phyloP scores from a whole-genome alignment of 2,329 filamentous ascomycete genomes.

The Talaromyces funiculosus region DNA sequence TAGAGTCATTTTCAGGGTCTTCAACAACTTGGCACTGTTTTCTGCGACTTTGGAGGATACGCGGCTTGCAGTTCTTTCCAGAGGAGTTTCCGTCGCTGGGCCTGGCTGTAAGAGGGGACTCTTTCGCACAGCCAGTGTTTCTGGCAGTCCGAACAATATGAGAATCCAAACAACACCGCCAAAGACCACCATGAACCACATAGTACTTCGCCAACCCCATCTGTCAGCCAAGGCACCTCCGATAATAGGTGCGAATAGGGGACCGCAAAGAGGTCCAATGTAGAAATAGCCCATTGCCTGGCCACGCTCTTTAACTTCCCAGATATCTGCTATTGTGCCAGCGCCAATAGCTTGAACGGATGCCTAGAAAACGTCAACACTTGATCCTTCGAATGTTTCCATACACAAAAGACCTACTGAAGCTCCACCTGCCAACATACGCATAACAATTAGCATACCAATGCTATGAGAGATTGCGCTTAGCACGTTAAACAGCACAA shows the following conservation, averaged over 20 bases:
- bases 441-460: slow-evolving; percentile 70
- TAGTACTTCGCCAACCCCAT: slow-evolving; percentile 68
- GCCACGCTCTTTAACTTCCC: slow-evolving; percentile 67
- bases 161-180: slow-evolving; percentile 46
- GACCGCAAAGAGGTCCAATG: slow-evolving; percentile 69
- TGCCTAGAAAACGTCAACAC: slow-evolving; percentile 35
- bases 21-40: slow-evolving; percentile 50
- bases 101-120: slow-evolving; percentile 25
- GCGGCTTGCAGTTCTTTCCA: slow-evolving; percentile 39
- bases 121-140: slow-evolving; percentile 32
- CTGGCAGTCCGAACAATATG: slow-evolving; percentile 42
- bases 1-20: slow-evolving; percentile 55
- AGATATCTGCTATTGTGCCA: slow-evolving; percentile 76
- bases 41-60: slow-evolving; percentile 61
- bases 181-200: slow-evolving; percentile 72
- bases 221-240: slow-evolving; percentile 65
- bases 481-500: slow-evolving; percentile 64
- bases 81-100: slow-evolving; percentile 18
- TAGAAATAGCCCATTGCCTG: slow-evolving; percentile 80
- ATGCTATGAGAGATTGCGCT: slow-evolving; percentile 65
- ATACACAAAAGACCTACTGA: slow-evolving; percentile 33
- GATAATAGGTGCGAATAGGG: slow-evolving; percentile 68
- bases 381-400: background rate
- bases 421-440: slow-evolving; percentile 67
- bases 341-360: slow-evolving; percentile 78